A percentile compares a stretch with the other conserved stretches of the same genome.
Evolutionary conservation across 129 eudicot species (phyloP).

Genomic region (Dittrichia graveolens): DNA sequence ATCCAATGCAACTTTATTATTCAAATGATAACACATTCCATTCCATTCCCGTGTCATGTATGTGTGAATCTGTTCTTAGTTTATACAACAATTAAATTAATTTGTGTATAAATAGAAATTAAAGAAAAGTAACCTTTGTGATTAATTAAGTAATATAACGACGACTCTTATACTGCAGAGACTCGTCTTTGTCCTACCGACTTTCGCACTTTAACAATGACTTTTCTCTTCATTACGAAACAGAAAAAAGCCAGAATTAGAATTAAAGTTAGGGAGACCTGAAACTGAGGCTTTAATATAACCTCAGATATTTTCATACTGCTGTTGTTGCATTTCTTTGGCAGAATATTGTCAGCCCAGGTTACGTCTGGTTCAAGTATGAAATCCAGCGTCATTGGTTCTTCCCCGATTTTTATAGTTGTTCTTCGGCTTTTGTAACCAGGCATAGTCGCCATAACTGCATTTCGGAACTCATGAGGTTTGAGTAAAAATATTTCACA

Average conservation of each 20-base stretch:
- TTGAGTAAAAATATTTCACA: background rate
- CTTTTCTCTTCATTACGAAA: slow-evolving; percentile 65
- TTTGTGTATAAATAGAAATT: slow-evolving; percentile 16
- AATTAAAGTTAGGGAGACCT: slow-evolving; percentile 45
- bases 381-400: slow-evolving; percentile 65
- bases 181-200: slow-evolving; percentile 44
- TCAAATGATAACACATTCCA: too few relatives aligned
- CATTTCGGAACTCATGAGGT: slow-evolving; percentile 17
- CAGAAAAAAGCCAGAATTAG: slow-evolving; percentile 52
- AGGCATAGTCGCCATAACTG: slow-evolving; percentile 78
- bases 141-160: too few relatives aligned
- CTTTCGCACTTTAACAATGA: slow-evolving; percentile 41
- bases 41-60: background rate
- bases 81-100: background rate
- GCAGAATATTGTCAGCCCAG: slow-evolving; percentile 20
- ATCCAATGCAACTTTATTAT: too few relatives aligned
- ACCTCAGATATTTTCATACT: slow-evolving; percentile 38
- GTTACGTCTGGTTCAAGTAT: slow-evolving; percentile 65
- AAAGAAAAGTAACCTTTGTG: background rate
- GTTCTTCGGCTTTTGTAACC: slow-evolving; percentile 80
- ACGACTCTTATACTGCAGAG: slow-evolving; percentile 36
- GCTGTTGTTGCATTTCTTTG: slow-evolving; percentile 35
- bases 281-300: slow-evolving; percentile 42
- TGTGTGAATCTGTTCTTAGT: background rate
- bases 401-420: slow-evolving; percentile 51